Evolutionary conservation across 257 asterid species (phyloP), one percentile per base, ranked within the genome.

Genomic region (Dorcoceras hygrometricum): DNA sequence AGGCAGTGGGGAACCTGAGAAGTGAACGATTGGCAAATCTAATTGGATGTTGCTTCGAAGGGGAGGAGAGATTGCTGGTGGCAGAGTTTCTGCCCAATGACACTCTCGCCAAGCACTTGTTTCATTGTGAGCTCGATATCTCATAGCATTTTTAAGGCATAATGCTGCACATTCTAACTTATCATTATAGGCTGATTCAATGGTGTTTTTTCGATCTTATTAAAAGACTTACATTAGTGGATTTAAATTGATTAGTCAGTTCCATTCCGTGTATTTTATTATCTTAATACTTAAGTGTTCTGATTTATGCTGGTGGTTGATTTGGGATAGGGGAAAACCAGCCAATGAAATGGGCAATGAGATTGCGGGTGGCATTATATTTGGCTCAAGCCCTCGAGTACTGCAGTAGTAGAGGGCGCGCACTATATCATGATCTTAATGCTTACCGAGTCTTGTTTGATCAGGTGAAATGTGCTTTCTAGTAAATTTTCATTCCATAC

Each of bases 331-430:
- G 89, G 91, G 91, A 85, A 58, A 77, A 62, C 50, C 91, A 80
- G 32, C 89, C 85, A 3, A 85, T 85, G 91, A 85, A 85, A 76
- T 85, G 91, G 91, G 80, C 82, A 46, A 80, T 85, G 91, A 74
- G 91, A 71, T 69, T 82, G 65, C 80, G 89, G 57, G 91, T 82
- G 56, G 77, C 65, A 69, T 85, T 61, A 82, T 85, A 79, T 77
- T 71, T 79, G 24, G 81, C 85, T n/a, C 85, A 82, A 77, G 85
- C 87, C 53, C 67, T 82, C 31, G 87, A 79, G 66, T 79, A 79
- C 62, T 82, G 85, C 78, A 79, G 77, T 60, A 75, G 81, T 68
- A 77, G 73, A 80, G 87, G 83, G 64, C 66, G 83, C 48, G 81
- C 77, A 23, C 66, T 79, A 32, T 82, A 82, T 77, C 85, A 82